Evolutionary conservation across 2,329 filamentous ascomycete genomes (phyloP).

Genomic region (Metarhizium brunneum): DNA sequence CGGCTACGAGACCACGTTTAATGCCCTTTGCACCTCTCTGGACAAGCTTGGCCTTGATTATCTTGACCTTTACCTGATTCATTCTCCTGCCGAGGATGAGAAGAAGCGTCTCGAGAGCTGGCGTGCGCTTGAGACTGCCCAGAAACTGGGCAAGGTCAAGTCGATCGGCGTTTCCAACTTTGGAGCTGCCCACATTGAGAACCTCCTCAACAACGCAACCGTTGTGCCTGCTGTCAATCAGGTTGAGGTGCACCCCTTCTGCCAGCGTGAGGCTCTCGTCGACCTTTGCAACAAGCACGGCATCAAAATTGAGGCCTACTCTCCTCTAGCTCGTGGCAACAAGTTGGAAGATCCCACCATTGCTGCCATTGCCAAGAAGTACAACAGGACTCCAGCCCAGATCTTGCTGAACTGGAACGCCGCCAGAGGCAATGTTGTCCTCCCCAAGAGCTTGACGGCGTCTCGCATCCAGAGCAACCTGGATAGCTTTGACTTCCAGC

Average conservation of each 20-base stretch:
- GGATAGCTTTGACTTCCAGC: slow-evolving; percentile 51
- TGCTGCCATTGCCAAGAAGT: slow-evolving; percentile 54
- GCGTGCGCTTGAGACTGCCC: slow-evolving; percentile 60
- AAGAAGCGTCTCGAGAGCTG: slow-evolving; percentile 62
- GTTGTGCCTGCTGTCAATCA: slow-evolving; percentile 64
- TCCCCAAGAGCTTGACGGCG: slow-evolving; percentile 63
- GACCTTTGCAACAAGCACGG: slow-evolving; percentile 44
- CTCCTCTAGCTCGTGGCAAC: slow-evolving; percentile 31
- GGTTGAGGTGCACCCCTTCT: slow-evolving; percentile 70
- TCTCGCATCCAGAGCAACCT: slow-evolving; percentile 59
- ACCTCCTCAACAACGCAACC: slow-evolving; percentile 43
- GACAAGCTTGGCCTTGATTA: slow-evolving; percentile 57
- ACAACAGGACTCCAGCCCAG: slow-evolving; percentile 63
- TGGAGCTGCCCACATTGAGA: slow-evolving; percentile 55
- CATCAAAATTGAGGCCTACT: slow-evolving; percentile 52
- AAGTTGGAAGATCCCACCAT: slow-evolving; percentile 50
- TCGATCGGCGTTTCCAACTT: slow-evolving; percentile 76
- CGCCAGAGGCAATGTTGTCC: slow-evolving; percentile 62
- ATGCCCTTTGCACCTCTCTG: slow-evolving; percentile 56
- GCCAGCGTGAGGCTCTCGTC: slow-evolving; percentile 52
- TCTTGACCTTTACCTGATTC: slow-evolving; percentile 63
- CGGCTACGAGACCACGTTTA: slow-evolving; percentile 39
- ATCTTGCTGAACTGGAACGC: slow-evolving; percentile 71
- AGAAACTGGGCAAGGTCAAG: slow-evolving; percentile 52
- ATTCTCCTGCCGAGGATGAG: slow-evolving; percentile 58